phyloP scores from a whole-genome alignment of 257 asterid species.

The Nicotiana undulata region DNA sequence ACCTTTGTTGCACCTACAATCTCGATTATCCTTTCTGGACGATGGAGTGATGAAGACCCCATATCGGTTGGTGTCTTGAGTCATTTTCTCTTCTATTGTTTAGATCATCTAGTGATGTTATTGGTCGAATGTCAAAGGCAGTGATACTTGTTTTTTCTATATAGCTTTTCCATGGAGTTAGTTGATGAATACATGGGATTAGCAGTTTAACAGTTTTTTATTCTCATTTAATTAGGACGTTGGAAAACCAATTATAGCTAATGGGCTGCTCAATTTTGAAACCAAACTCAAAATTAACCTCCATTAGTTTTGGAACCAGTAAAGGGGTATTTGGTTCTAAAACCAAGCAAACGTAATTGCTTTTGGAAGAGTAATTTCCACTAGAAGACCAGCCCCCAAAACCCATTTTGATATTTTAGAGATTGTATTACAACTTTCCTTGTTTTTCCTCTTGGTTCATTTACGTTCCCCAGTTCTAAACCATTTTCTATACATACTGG shows the following conservation, averaged over 20 bases:
- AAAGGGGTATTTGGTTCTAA: neutral
- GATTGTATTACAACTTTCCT: neutral
- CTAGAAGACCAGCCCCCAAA: neutral
- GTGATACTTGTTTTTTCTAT: neutral
- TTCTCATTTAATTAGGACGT: neutral
- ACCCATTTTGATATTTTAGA: neutral
- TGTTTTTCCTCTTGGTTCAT: neutral
- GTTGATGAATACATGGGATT: neutral
- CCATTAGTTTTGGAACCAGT: neutral
- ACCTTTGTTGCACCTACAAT: constrained; percentile 31
- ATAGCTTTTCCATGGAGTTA: neutral
- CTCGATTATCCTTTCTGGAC: constrained; percentile 27
- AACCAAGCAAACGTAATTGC: neutral
- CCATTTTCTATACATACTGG: neutral
- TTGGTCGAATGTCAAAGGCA: neutral
- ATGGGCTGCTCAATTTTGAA: neutral
- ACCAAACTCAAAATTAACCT: neutral
- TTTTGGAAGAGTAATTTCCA: neutral
- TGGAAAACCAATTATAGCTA: neutral
- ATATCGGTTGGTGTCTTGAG: constrained; percentile 15
- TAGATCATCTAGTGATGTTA: neutral
- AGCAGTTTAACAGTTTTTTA: neutral
- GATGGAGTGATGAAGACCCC: constrained; percentile 26
- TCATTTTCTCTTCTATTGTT: neutral
- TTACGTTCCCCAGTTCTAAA: neutral